A percentile compares a stretch with the other conserved stretches of the same genome.
Conservation (phyloP, 148 eudicot genomes). For the Cornus kousa region DNA sequence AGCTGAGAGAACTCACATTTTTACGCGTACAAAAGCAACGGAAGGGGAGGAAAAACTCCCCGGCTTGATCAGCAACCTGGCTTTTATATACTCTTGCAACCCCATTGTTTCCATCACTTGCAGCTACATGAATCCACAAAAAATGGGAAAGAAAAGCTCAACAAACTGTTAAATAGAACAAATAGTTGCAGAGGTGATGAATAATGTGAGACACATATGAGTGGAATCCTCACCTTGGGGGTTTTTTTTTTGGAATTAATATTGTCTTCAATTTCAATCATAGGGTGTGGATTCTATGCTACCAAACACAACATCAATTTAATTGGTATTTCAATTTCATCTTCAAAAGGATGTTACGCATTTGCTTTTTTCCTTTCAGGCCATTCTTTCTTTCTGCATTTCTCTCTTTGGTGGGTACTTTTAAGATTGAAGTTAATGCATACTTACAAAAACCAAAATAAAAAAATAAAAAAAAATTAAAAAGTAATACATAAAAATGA, state of each 20-base stretch:
- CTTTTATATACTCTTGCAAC: constrained; percentile 12
- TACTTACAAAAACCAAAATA: no score
- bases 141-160: constrained; percentile 1
- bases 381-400: not conserved
- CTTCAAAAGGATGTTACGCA: not conserved
- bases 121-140: constrained; percentile 22
- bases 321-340: no score
- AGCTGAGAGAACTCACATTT: constrained; percentile 43
- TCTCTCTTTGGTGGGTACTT: not conserved
- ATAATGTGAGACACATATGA: not conserved
- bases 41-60: constrained; percentile 73
- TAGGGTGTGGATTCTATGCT: not conserved
- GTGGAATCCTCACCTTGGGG: no score
- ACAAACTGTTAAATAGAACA: not conserved
- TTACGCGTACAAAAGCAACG: constrained; percentile 76
- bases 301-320: no score
- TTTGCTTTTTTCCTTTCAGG: not conserved
- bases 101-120: constrained; percentile 23
- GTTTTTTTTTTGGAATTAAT: no score
- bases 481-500: no score
- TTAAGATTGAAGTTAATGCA: not conserved
- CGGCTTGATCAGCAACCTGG: constrained; percentile 31
- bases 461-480: no score
- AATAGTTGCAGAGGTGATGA: not conserved
- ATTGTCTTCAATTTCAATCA: no score